Base-by-base conservation (phyloP, 345 rosid species). In the Salix caprea region DNA sequence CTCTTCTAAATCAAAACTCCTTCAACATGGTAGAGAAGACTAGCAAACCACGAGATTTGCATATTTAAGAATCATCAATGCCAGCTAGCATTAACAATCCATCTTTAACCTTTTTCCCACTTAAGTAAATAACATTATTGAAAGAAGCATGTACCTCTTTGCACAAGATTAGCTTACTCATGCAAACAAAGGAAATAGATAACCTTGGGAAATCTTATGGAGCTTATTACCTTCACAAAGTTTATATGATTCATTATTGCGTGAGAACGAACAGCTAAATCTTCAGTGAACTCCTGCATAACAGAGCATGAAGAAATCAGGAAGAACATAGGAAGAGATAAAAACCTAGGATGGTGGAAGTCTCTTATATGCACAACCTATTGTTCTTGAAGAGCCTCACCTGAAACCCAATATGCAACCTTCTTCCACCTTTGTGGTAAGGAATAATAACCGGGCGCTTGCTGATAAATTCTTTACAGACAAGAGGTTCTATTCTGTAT, bases 391-490 rank as follows among this genome's bases (percentile, higher is more conserved):
- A 75, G 42, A 42, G 26, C 60, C 76, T 58, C 82, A 96, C 99
- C 88, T 91, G 97, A 68, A 92, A 86, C 56, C 98, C 98, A 79
- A 94, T 93, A 72, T 96, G 99, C 92, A 96, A 77, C 87, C 98
- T 87, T 87, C 84, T 93, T 74, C 99, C 99, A 72, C 99, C 99
- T 88, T 80, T 92, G 85, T 96, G 97, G 79, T 96, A 96, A 78
- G 99, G 99, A 77, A 96, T 74, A 80, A 92, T 86, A 75, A 92
- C 94, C 5, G 99, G 99, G 75, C 97, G 92, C 74, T 80, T 87
- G 69, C 66, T 54, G 69, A 87, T 64, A 80, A 82, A 89, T 75
- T 92, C 97, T 82, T 92, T 91, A 81, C 99, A 96, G 66, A 96
- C 95, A 70, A 96, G 93, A 65, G 99, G 99, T 78, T 96, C 99